Percentiles rank a stretch among this genome's conserved stretches.
Evolutionary conservation across 2,329 filamentous ascomycete species (phyloP).

Genomic region (Ascochyta viciae-villosae): DNA sequence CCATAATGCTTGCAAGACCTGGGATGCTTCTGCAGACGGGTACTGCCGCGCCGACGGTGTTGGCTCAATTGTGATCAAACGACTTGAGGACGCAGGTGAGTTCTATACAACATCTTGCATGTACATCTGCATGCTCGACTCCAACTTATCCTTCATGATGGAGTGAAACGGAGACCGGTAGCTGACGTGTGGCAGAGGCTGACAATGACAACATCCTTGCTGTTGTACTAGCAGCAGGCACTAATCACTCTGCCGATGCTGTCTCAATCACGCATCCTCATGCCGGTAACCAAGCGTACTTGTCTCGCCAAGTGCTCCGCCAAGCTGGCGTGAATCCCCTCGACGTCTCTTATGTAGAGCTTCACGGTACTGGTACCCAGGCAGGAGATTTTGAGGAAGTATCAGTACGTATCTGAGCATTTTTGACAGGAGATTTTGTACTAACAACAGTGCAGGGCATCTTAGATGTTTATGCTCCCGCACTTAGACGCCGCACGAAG

Average conservation of each 20-base stretch:
- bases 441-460: no score
- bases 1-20: constrained; percentile 35
- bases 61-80: constrained; percentile 39
- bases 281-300: constrained; percentile 17
- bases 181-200: neutral
- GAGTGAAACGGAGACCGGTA: no score
- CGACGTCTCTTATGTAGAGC: constrained; percentile 31
- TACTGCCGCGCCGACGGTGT: constrained; percentile 42
- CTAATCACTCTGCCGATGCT: constrained; percentile 49
- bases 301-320: constrained; percentile 18
- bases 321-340: constrained; percentile 44
- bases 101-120: no score
- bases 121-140: no score
- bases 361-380: constrained; percentile 42
- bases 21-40: constrained; percentile 39
- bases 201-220: constrained; percentile 46
- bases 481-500: constrained; percentile 12
- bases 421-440: no score
- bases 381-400: constrained; percentile 31
- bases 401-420: neutral
- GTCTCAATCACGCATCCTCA: constrained; percentile 31
- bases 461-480: neutral
- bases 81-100: constrained; percentile 33
- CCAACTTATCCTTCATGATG: no score
- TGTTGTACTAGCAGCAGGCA: constrained; percentile 40